A percentile compares a stretch with the other conserved stretches of the same genome.
Conservation (phyloP, 371 early-diverging fungal species). For the Funneliformis caledonium region DNA sequence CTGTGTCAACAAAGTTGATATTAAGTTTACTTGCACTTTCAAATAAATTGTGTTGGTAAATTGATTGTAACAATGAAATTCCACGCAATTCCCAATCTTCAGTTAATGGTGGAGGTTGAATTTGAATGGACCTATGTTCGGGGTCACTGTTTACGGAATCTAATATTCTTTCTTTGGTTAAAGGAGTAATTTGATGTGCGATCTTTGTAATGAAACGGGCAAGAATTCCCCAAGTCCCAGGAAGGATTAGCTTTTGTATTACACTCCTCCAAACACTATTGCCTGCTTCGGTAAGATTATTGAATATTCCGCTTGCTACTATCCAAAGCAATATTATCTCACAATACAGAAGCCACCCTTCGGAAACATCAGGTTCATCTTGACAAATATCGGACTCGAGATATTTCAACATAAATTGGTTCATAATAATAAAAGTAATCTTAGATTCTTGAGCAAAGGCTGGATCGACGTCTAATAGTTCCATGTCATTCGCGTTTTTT, state of each 20-base stretch:
- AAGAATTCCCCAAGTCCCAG: conserved; percentile 46
- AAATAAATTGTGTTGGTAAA: conserved; percentile 16
- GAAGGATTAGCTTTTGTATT: conserved; percentile 41
- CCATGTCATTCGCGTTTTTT: neutral
- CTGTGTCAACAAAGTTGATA: neutral
- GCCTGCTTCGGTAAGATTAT: conserved; percentile 33
- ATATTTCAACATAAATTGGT: conserved; percentile 48
- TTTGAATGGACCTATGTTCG: neutral
- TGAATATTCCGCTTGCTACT: conserved; percentile 46
- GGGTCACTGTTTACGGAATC: conserved; percentile 38
- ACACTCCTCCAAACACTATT: conserved; percentile 44
- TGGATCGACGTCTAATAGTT: conserved; percentile 40
- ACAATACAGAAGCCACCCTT: conserved; percentile 51
- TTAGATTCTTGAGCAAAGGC: conserved; percentile 47
- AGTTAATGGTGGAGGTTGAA: conserved; percentile 46
- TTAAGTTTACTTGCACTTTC: conserved; percentile 4
- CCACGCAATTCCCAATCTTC: conserved; percentile 53
- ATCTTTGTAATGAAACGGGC: conserved; percentile 46
- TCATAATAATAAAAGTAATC: conserved; percentile 47
- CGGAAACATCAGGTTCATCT: conserved; percentile 31
- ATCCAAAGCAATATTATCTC: conserved; percentile 48
- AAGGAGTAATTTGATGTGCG: conserved; percentile 45
- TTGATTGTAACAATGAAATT: conserved; percentile 46
- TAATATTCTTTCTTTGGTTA: conserved; percentile 48
- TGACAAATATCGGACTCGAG: conserved; percentile 33